Evolutionary conservation across 768 basidiomycete species (phyloP), one percentile per base, ranked within the genome.

Genomic region (Suillus weaverae): DNA sequence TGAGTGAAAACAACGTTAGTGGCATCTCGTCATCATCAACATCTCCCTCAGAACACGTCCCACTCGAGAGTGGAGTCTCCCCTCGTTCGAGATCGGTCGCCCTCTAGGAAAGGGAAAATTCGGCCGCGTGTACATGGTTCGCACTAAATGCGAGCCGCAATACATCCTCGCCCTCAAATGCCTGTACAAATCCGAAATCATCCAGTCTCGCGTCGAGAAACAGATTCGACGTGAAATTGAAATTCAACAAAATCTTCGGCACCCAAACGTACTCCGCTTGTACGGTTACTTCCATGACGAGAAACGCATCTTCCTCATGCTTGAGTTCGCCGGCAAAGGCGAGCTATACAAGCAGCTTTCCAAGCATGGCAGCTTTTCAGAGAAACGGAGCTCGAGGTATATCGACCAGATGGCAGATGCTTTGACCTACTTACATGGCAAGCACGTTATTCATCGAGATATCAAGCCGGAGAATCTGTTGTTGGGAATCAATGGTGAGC

Each of bases 91-190:
- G 67, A 97, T 99, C 72, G 97, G 97, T 20, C 87, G 95, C 13
- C 95, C 95, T 4, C 84, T 99, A 2, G 97, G 97, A n/a, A 98
- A 99, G 76, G 97, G 97, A 54, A 99, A 99, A 80, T 99, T 99
- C 70, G 97, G 97, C 1, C 91, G 95, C 3, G 97, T 99, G 32
- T 99, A 99, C 82, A 96, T 99, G 90, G 95, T 97, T 53, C 88
- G 96, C 60, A 98, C 97, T 22, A 97, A 96, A 76, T 76, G 81
- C 65, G 85, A 89, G 65, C 94, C 95, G 1, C 86, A 89, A 65
- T 99, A 92, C 81, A 97, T 98, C 74, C 87, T 99, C 71, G 97
- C 97, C 30, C 88, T 99, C 78, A 99, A 99, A 79, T 95, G 93
- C 67, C 83, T 98, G 63, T 96, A 96, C 84, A 99, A 99, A 80